Conservation (phyloP, 805 yeast genomes). For the Yamadazyma kitorensis region DNA sequence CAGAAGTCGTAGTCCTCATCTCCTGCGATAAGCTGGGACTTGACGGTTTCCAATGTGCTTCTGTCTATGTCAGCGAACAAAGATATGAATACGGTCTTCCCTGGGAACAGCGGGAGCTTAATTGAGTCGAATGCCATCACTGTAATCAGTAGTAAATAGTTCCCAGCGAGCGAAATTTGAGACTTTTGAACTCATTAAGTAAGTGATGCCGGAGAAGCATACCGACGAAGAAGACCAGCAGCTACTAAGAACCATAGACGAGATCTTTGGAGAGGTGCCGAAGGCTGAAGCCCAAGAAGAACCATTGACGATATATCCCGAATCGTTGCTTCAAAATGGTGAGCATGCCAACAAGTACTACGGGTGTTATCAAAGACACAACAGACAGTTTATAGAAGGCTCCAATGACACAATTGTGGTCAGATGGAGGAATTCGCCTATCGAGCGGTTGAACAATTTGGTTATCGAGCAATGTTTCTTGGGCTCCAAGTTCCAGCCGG, state of each 20-base stretch:
- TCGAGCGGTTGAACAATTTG: constrained; percentile 16
- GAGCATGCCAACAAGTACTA: constrained; percentile 28
- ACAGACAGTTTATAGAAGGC: constrained; percentile 28
- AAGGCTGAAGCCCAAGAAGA: constrained; percentile 6
- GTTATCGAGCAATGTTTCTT: constrained; percentile 8
- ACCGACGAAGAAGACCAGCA: no score
- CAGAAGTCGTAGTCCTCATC: constrained; percentile 56
- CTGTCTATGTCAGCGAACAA: constrained; percentile 48
- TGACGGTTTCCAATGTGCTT: constrained; percentile 36
- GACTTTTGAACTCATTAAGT: no score
- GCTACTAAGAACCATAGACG: constrained; percentile 11
- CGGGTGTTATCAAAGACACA: constrained; percentile 30
- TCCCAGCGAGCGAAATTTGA: no score
- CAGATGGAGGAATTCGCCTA: constrained; percentile 30
- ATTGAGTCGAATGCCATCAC: no score
- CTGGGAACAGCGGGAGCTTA: constrained; percentile 46
- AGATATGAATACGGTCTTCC: constrained; percentile 30
- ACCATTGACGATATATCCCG: constrained; percentile 25
- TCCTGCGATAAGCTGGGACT: constrained; percentile 41
- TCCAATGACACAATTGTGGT: constrained; percentile 15
- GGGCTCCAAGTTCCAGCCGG: constrained; percentile 2
- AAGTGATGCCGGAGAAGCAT: no score
- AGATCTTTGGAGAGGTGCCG: constrained; percentile 12
- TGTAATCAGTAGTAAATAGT: no score
- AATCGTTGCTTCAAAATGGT: constrained; percentile 29